Evolutionary conservation across 2,329 filamentous ascomycete species (phyloP), one percentile per base, ranked within the genome.

Genomic region (Orbilia brochopaga): DNA sequence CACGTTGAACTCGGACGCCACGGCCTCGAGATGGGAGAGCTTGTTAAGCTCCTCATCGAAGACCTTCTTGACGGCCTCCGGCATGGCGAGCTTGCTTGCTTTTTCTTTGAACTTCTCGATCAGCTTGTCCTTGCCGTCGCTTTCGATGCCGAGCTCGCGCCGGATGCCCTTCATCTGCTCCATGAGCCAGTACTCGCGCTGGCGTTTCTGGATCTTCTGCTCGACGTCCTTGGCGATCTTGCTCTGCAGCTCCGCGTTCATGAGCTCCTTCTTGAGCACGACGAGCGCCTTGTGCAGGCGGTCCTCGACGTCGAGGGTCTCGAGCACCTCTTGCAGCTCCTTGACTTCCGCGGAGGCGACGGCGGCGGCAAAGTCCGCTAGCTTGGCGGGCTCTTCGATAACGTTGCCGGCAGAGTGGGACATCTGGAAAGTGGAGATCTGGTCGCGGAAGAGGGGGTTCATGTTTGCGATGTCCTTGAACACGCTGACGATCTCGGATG

Each of bases 81-180:
- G 94, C 94, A 99, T 99, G 1, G 92, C 92, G 54, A 99, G 84
- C 79, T 95, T 96, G 78, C 86, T 85, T 0, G 91, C 92, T 83
- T 96, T 97, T 78, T 97, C 92, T 81, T 91, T 94, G 83, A 99
- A 99, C 79, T 90, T 96, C 79, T 97, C 94, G 0, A 99, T 90
- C 11, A 99, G 84, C 81, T 97, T 97, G 78, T 99, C 94, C 81
- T 97, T 99, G 74, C 95, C 94, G 78, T 99, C 94, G 4, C 91
- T 96, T 79, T 99, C 95, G 59, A 99, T 91, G 21, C 95, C 94
- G 54, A 99, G 86, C 80, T 99, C 94, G 67, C 94, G 86, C 67
- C 91, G 89, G 78, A 99, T 99, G 24, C 92, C 94, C 83, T 97
- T 97, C 92, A 99, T 96, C 80, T 99, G 95, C 81, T 99, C 94